These are phyloP conservation scores for Zelonia costaricensis DNA, from an alignment of 208 protist genomes.

Conservation along the genomic window DNA sequence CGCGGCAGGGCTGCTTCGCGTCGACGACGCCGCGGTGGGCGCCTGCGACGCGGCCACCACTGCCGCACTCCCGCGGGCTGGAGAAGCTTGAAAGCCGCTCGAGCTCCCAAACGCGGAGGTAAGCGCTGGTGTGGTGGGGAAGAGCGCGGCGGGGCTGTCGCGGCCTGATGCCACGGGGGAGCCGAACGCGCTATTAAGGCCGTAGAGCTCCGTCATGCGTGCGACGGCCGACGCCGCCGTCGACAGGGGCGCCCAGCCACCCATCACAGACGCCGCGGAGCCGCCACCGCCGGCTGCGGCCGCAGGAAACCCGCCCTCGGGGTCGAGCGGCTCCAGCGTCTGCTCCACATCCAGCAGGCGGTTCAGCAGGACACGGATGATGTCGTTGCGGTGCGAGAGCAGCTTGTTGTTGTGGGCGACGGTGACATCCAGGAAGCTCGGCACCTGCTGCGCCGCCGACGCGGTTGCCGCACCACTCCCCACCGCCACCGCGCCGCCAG, in stretches of 20 bases:
- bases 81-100: no score
- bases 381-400: slow-evolving; percentile 56
- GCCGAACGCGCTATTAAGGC: slow-evolving; percentile 5
- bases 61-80: neutral
- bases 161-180: slow-evolving; percentile 7
- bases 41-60: neutral
- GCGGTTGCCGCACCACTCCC: neutral
- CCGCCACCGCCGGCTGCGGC: slow-evolving; percentile 2
- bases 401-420: slow-evolving; percentile 69
- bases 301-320: no score
- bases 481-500: neutral
- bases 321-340: slow-evolving; percentile 47
- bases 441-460: neutral
- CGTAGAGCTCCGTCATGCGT: no score
- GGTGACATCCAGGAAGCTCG: slow-evolving; percentile 11
- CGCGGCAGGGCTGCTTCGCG: slow-evolving; percentile 11
- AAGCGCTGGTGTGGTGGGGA: no score
- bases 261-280: neutral
- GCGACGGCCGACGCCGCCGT: no score
- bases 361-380: slow-evolving; percentile 68
- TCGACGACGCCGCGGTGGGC: slow-evolving; percentile 7
- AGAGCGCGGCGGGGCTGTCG: slow-evolving; percentile 10
- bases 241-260: neutral
- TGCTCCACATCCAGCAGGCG: slow-evolving; percentile 67
- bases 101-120: no score